phyloP scores from a whole-genome alignment of 805 yeast genomes.

The Starmerella vaccinii region DNA sequence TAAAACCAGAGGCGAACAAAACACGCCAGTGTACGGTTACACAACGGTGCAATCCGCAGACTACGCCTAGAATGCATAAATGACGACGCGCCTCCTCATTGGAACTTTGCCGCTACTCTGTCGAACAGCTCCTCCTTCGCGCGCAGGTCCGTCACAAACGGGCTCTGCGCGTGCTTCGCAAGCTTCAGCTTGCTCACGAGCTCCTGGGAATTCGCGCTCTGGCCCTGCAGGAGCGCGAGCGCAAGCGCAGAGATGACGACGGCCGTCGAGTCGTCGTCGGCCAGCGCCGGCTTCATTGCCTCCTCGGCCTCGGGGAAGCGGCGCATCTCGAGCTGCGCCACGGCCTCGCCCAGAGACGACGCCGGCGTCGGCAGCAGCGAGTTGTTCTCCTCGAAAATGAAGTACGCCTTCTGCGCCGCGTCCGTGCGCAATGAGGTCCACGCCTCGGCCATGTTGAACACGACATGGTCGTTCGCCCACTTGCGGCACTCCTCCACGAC shows the following conservation, averaged over 20 bases:
- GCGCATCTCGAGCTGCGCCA: constrained; percentile 65
- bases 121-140: constrained; percentile 60
- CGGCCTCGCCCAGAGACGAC: constrained; percentile 54
- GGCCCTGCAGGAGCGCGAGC: constrained; percentile 47
- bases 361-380: constrained; percentile 36
- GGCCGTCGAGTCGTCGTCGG: constrained; percentile 32
- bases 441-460: constrained; percentile 69
- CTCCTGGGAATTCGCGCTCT: constrained; percentile 13
- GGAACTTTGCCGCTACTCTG: constrained; percentile 39
- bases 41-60: too few species aligned
- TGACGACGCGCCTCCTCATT: too few species aligned
- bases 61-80: too few species aligned
- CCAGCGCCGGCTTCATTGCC: constrained; percentile 34
- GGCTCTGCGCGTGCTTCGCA: constrained; percentile 45
- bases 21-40: too few species aligned
- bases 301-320: constrained; percentile 77
- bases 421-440: constrained; percentile 45
- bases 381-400: constrained; percentile 55
- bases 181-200: constrained; percentile 24
- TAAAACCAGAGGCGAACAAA: too few species aligned
- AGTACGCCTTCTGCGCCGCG: constrained; percentile 34
- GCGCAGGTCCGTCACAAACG: constrained; percentile 42
- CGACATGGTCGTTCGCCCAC: constrained; percentile 60
- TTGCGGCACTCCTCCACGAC: constrained; percentile 38
- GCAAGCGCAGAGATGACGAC: constrained; percentile 55